phyloP scores from a whole-genome alignment of 2,329 filamentous ascomycete genomes.

The Colletotrichum orbiculare region DNA sequence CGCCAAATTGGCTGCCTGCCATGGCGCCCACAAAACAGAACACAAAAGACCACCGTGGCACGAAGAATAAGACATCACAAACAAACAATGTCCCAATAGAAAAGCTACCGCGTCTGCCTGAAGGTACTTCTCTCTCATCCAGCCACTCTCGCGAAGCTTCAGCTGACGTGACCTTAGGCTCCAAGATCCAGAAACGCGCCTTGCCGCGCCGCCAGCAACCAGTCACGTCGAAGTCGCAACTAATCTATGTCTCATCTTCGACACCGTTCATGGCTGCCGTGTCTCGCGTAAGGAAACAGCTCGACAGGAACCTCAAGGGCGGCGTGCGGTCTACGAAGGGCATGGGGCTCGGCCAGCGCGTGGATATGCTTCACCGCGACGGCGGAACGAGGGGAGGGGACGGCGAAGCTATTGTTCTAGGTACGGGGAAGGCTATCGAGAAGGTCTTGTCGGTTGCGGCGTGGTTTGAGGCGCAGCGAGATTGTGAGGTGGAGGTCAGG shows the following conservation, averaged over 20 bases:
- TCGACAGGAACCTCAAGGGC: slow-evolving; percentile 61
- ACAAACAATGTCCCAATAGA: slow-evolving; percentile 1
- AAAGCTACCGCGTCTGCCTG: slow-evolving; percentile 30
- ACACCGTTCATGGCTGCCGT: slow-evolving; percentile 77
- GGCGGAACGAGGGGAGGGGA: slow-evolving; percentile 42
- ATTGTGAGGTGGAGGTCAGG: slow-evolving; percentile 67
- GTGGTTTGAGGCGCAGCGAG: slow-evolving; percentile 72
- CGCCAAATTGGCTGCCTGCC: slow-evolving; percentile 22
- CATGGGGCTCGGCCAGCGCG: slow-evolving; percentile 57
- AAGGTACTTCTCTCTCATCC: slow-evolving; percentile 37
- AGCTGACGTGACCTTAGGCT: slow-evolving; percentile 49
- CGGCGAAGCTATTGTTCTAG: slow-evolving; percentile 66
- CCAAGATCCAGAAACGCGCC: slow-evolving; percentile 62
- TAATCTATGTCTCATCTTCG: slow-evolving; percentile 73
- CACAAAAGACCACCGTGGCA: slow-evolving; percentile 19
- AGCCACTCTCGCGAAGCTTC: neutral
- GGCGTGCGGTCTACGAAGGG: slow-evolving; percentile 60
- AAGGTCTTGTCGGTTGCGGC: slow-evolving; percentile 71
- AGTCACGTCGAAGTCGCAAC: slow-evolving; percentile 54
- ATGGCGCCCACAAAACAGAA: slow-evolving; percentile 31
- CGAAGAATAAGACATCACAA: neutral
- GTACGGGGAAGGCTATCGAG: slow-evolving; percentile 74
- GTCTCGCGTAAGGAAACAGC: slow-evolving; percentile 72
- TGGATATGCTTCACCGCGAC: slow-evolving; percentile 54
- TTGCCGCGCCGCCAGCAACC: slow-evolving; percentile 53